Percentiles rank a stretch among this genome's conserved stretches.
phyloP scores from a whole-genome alignment of 108 stramenopile genomes.

The Fragilaria radians region DNA sequence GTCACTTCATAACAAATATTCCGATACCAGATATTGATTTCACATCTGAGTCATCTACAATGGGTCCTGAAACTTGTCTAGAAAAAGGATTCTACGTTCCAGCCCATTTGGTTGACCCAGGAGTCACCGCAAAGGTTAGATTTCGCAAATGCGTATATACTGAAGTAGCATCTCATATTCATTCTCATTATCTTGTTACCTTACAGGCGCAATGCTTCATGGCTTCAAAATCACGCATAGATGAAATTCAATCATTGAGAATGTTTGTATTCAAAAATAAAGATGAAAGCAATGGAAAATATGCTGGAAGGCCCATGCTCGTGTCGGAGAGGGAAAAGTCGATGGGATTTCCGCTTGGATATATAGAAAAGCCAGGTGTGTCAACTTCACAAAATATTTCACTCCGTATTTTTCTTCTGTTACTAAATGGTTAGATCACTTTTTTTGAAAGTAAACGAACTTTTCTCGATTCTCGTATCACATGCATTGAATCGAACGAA shows the following conservation, averaged over 20 bases:
- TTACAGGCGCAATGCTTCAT: conserved; percentile 12
- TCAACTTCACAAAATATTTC: not conserved
- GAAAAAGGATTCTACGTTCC: conserved; percentile 18
- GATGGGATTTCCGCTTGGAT: conserved; percentile 31
- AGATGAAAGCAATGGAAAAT: not conserved
- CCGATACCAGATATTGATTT: conserved; percentile 3
- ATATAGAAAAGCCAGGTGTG: conserved; percentile 14
- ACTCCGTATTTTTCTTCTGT: not conserved
- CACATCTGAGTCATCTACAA: not conserved
- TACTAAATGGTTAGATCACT: not conserved
- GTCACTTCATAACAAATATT: conserved; percentile 20
- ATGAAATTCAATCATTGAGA: conserved; percentile 4
- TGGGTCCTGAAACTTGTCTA: conserved; percentile 11
- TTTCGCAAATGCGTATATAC: not conserved
- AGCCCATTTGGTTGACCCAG: conserved; percentile 8
- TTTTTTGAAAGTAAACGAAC: not conserved
- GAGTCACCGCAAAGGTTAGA: conserved; percentile 1
- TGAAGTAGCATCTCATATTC: not conserved
- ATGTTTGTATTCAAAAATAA: conserved; percentile 12
- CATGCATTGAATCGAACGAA: not conserved
- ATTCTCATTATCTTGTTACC: not conserved
- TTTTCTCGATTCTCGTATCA: not conserved
- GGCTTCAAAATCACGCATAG: conserved; percentile 12
- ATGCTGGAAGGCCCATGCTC: conserved; percentile 1
- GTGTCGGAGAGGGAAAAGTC: conserved; percentile 21